Evolutionary conservation across 2,329 filamentous ascomycete species (phyloP), one percentile per base, ranked within the genome.

Genomic region (Pseudogymnoascus sp.): DNA sequence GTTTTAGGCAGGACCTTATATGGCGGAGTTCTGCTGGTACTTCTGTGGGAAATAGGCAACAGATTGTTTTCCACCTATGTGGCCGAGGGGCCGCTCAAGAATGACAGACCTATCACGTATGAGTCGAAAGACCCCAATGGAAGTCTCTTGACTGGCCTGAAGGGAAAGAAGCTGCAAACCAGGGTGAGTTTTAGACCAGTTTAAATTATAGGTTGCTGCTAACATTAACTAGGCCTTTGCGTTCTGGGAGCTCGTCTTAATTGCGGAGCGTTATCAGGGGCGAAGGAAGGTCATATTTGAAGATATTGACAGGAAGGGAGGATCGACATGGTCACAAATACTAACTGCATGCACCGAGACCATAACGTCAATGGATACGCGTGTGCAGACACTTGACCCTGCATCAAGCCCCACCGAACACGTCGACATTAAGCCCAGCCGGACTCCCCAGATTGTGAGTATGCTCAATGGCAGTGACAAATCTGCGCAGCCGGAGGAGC

Each of bases 41-140:
- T 89, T 17, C 75, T 95, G 33, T 96, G 92, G 91, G 82, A 90
- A 62, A 77, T 87, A 24, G 85, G 86, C 40, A 95, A 94, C 71
- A 77, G 83, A 29, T 83, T 89, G 26, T 96, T 97, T 71, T 87
- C 88, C 4, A 75, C 86, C n/a, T 92, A 91, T 73, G 84, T 96
- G 70, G 84, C 86, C 26, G 87, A 88, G 71, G 85, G 89, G 68
- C 93, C 93, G 0, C 72, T 96, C 60, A 96, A 96, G 77, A 89
- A 89, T 66, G 87, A 83, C n/a, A 83, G 87, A 68, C 92, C 92
- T 3, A 81, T 97, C 61, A 96, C 91, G 0, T 82, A 83, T 15
- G 89, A 93, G 66, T 90, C 91, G 13, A 94, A 90, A 70, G 92
- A 97, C 73, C 90, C 93, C 0, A 97, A 96, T 69, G 92, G 91